These are phyloP conservation scores for Rhodotorula taiwanensis DNA, from an alignment of 768 basidiomycete species.

Conservation along the genomic window DNA sequence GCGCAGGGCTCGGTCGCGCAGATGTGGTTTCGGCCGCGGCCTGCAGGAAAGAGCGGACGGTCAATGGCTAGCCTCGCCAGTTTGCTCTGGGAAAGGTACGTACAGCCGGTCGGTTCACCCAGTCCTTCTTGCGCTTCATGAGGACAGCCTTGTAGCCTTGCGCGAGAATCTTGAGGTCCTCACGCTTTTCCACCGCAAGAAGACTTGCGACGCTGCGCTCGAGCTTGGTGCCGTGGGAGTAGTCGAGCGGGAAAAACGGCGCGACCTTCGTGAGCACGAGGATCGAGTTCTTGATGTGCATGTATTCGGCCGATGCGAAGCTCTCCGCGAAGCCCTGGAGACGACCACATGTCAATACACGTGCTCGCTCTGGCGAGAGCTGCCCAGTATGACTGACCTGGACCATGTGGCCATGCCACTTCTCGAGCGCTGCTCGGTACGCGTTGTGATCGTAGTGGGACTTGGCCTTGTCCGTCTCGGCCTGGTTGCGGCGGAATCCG, in stretches of 20 bases:
- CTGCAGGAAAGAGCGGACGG: too few relatives aligned
- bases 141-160: conserved; percentile 39
- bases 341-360: not conserved
- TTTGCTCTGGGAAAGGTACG: not conserved
- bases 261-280: conserved; percentile 85
- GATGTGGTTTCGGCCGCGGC: too few relatives aligned
- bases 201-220: conserved; percentile 42
- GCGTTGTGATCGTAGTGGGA: conserved; percentile 59
- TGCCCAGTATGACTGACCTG: conserved; percentile 58
- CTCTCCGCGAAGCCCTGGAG: conserved; percentile 69
- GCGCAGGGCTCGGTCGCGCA: too few relatives aligned
- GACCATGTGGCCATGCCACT: conserved; percentile 74
- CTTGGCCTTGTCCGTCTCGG: conserved; percentile 49
- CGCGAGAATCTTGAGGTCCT: conserved; percentile 43
- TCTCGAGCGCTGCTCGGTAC: conserved; percentile 64
- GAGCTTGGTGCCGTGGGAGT: conserved; percentile 57
- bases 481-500: conserved; percentile 50
- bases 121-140: conserved; percentile 25
- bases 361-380: too few relatives aligned
- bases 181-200: conserved; percentile 65
- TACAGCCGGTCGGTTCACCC: conserved; percentile 7
- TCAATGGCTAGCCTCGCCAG: too few relatives aligned
- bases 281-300: conserved; percentile 97
- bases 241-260: conserved; percentile 75
- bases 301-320: conserved; percentile 81